A percentile compares a stretch with the other conserved stretches of the same genome.
phyloP scores from a whole-genome alignment of 2,329 filamentous ascomycete genomes.

The Trichoderma oligosporum region DNA sequence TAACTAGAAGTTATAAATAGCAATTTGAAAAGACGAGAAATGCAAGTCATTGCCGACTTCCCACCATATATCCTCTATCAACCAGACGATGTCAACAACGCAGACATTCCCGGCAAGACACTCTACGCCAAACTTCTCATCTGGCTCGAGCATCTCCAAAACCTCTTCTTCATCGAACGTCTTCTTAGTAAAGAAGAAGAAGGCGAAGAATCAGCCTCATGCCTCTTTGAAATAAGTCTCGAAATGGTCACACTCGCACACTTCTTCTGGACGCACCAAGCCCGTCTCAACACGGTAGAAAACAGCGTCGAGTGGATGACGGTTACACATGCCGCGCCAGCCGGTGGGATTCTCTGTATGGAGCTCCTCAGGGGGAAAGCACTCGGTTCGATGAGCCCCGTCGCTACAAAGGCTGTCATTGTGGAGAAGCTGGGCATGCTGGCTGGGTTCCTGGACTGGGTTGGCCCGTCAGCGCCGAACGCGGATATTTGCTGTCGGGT shows the following conservation, averaged over 20 bases:
- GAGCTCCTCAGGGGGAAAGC: constrained; percentile 39
- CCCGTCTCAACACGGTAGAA: constrained; percentile 38
- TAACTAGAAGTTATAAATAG: not conserved
- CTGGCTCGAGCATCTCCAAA: constrained; percentile 49
- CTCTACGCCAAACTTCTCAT: constrained; percentile 46
- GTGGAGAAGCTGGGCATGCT: constrained; percentile 49
- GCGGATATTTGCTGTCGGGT: constrained; percentile 42
- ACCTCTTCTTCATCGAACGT: constrained; percentile 55
- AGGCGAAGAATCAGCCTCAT: constrained; percentile 34
- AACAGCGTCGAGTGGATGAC: constrained; percentile 46
- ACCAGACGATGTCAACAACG: constrained; percentile 42
- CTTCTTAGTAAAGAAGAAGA: constrained; percentile 43
- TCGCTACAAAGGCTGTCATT: constrained; percentile 40
- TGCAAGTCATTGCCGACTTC: constrained; percentile 13
- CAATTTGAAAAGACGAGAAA: constrained; percentile 9
- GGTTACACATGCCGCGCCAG: constrained; percentile 46
- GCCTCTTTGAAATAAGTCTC: constrained; percentile 40
- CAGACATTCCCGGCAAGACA: constrained; percentile 37
- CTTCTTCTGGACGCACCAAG: constrained; percentile 45
- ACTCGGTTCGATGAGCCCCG: constrained; percentile 24
- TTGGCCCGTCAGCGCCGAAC: constrained; percentile 44
- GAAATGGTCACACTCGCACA: constrained; percentile 45
- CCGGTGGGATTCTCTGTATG: constrained; percentile 45
- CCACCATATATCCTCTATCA: constrained; percentile 14
- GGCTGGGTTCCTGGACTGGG: constrained; percentile 47